Base-by-base conservation (phyloP, 2,329 filamentous ascomycete species). In the Westerdykella sp. region DNA sequence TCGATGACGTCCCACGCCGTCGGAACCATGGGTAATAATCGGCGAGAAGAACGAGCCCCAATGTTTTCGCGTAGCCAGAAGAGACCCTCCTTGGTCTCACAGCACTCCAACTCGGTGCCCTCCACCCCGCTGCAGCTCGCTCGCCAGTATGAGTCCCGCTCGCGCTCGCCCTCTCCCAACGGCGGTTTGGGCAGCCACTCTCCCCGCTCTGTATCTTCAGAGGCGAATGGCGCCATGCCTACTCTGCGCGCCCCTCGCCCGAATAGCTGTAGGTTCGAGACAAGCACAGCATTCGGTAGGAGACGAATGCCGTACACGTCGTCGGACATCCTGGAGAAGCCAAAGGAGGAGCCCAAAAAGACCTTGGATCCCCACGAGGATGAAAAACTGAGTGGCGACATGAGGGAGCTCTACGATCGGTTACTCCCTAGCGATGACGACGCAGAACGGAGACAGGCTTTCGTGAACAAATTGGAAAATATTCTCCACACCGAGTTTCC, bases 401-500 rank as follows among this genome's bases (percentile, higher is more conserved):
- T 97, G 80, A 78, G 81, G 61, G 80, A 88, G 55, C 73, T 97
- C 22, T 98, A 94, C 67, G 80, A 87, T 60, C 79, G 81, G 69
- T 81, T 98, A 77, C 71, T 93, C 59, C 93, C 93, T 6, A 91
- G 85, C 3, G 71, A 79, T 1, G 79, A 87, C 52, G 90, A 91
- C 46, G 86, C 95, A 56, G 74, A 79, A 47, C 83, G 87, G 52
- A 78, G 91, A 47, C 74, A 77, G 51, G 81, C 79, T 57, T 79
- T 98, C 55, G 81, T 96, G n/a, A 73, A 76, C 53, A 98, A 97
- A 70, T 71, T 98, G 58, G 86, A 95, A 68, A 83, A 78, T 53
- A 80, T 97, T 34, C 81, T 98, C 63, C 93, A 94, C 59, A 79
- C 86, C 6, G 82, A 94, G 62, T 98, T 91, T 87, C 93, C 93